Base-by-base conservation (phyloP, 2,329 filamentous ascomycete species). In the Paracoccidioides brasiliensis region DNA sequence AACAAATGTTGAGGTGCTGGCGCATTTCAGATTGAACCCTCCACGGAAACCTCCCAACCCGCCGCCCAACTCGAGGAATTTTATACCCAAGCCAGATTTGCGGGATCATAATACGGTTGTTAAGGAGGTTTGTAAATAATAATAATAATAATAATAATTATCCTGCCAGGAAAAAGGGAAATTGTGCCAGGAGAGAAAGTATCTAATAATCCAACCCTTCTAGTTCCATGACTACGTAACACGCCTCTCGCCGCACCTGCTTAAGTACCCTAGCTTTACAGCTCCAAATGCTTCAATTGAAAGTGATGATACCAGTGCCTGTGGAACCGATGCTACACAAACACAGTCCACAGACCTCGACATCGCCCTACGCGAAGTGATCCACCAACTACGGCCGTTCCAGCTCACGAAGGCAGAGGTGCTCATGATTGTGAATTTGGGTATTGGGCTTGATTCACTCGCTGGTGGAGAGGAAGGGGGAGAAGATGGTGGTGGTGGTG, bases 341-440 rank as follows among this genome's bases (percentile, higher is more conserved):
- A 55, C 46, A 28, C 50, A 61, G 38, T 56, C 55, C 9, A 72
- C 70, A 14, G 65, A 68, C 0, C 65, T 73, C 41, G 72, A 74
- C 49, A 57, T 59, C 4, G 71, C 71, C 1, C 61, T 75, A 14
- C 67, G 67, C 7, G 61, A 66, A 7, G 61, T 75, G 3, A 64
- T 75, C 30, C 61, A 60, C 0, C 63, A 63, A 12, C 58, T 76
- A 5, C 64, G 68, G 45, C 70, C 70, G 0, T 75, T 69, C 51
- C 67, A 67, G 14, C 63, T 76, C 15, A 75, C 73, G 33, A 76
- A 76, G 60, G 72, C 70, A 0, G 74, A 76, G 61, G 70, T 74
- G 8, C 59, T 75, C 15, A 74, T 71, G 66, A 69, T 76, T 52
- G 60, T 76, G 22, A 76, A 76, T 57, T 61, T 76, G 32, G 72